A percentile compares a stretch with the other conserved stretches of the same genome.
Evolutionary conservation across 2,329 filamentous ascomycete genomes (phyloP).

Genomic region (Aspergillus luchuensis): DNA sequence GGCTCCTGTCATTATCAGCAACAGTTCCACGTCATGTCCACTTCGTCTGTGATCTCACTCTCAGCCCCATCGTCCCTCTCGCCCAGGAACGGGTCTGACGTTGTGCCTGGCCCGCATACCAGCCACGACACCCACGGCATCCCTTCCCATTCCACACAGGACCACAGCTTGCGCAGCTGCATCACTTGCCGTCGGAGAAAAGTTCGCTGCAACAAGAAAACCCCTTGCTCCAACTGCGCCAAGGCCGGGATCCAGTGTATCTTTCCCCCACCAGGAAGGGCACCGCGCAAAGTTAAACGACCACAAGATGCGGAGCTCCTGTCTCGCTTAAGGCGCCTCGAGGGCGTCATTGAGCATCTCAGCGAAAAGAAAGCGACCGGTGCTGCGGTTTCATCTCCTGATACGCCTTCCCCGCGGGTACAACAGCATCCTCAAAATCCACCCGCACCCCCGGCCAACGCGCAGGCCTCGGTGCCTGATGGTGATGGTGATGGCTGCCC

Average conservation of each 20-base stretch:
- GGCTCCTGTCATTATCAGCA: constrained; percentile 1
- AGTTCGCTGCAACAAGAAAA: constrained; percentile 52
- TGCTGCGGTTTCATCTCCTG: constrained; percentile 2
- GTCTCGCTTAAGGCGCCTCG: constrained; percentile 58
- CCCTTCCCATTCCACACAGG: constrained; percentile 16
- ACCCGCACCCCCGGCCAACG: background rate
- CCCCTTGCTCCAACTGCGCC: constrained; percentile 52
- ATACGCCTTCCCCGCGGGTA: constrained; percentile 9
- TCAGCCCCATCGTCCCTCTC: constrained; percentile 7
- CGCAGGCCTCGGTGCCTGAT: background rate
- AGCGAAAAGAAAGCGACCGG: constrained; percentile 48
- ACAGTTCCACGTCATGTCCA: constrained; percentile 19
- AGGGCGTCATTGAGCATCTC: constrained; percentile 63
- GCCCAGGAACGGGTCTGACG: constrained; percentile 3
- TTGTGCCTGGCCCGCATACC: constrained; percentile 7
- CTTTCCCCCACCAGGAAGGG: constrained; percentile 64
- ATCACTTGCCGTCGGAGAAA: constrained; percentile 51
- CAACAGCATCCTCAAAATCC: constrained; percentile 13
- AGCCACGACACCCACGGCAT: constrained; percentile 2
- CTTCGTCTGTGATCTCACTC: constrained; percentile 9
- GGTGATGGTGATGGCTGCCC: constrained; percentile 16
- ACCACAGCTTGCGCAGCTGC: constrained; percentile 45
- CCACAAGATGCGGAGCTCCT: constrained; percentile 62
- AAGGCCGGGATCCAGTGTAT: constrained; percentile 60
- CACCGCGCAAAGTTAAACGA: constrained; percentile 61